Base-by-base conservation (phyloP, 31 red algal species). In the Odonthalia washingtoniensis region DNA sequence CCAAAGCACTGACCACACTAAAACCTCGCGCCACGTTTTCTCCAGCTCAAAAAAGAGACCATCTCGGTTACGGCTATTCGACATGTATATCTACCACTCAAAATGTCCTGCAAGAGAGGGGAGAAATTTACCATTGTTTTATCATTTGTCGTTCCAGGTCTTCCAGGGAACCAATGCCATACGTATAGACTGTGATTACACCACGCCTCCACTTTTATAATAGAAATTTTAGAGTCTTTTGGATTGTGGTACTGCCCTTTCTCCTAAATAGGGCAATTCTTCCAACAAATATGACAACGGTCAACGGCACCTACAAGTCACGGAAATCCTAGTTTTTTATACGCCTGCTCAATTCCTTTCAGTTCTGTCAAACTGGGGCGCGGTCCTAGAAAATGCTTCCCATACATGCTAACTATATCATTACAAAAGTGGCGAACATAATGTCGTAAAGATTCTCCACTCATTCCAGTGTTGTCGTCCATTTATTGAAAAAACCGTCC, bases 171-270 rank as follows among this genome's bases (percentile, higher is more conserved):
- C 17, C 67, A 72, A 32, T 72, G 67, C 67, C 17, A 72, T 27
- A 27, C 32, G 31, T 72, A 72, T 14, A 72, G 67, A 16, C 32
- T 30, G n/a, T 30, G 14, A 33, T 72, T 30, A 72, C 17, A 16
- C 67, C 67, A 72, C 12, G 30, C 67, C 67, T 72, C 14, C 12
- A 72, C 67, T 12, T 21, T 30, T 16, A 72, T 72, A 12, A 72
- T 30, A 32, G 67, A 14, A 14, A 72, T 14, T 32, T 72, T 72
- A 14, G 18, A 14, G 67, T 72, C 67, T 33, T 72, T 72, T 33
- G 31, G 67, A 72, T 30, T 72, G 31, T 72, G 67, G 30, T 30
- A 72, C 32, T 72, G 67, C 67, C 67, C 67, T 32, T 72, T 72
- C 30, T 72, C 17, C 12, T 16, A 33, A 12, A 30, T 27, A 72